phyloP scores from a whole-genome alignment of 2,329 filamentous ascomycete species.

The Xylariales sp. region DNA sequence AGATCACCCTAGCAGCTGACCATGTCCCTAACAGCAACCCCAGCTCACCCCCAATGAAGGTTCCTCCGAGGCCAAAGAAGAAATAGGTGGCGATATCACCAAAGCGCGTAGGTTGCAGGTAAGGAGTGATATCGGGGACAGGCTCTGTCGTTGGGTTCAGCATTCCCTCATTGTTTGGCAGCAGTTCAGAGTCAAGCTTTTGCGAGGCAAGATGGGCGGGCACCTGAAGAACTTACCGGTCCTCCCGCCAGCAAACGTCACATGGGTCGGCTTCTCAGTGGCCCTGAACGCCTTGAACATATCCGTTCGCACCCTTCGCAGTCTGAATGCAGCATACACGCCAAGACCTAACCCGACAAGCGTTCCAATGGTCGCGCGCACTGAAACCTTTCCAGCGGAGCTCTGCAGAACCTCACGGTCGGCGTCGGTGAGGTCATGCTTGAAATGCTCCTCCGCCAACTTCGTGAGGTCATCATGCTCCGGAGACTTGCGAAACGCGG shows the following conservation, averaged over 20 bases:
- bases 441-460: slow-evolving; percentile 53
- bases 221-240: slow-evolving; percentile 41
- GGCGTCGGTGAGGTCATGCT: slow-evolving; percentile 46
- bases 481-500: slow-evolving; percentile 28
- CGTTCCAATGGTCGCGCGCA: slow-evolving; percentile 54
- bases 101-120: slow-evolving; percentile 50
- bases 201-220: too few relatives aligned
- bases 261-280: slow-evolving; percentile 55
- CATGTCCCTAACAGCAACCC: slow-evolving; percentile 55
- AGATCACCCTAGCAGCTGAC: slow-evolving; percentile 48
- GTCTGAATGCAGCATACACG: slow-evolving; percentile 49
- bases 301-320: slow-evolving; percentile 49
- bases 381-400: slow-evolving; percentile 51
- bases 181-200: background rate
- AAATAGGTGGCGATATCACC: slow-evolving; percentile 60
- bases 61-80: slow-evolving; percentile 55
- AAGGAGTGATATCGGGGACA: slow-evolving; percentile 55
- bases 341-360: slow-evolving; percentile 56
- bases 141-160: slow-evolving; percentile 36
- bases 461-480: slow-evolving; percentile 43
- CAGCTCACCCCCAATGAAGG: slow-evolving; percentile 61
- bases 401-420: slow-evolving; percentile 54
- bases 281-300: slow-evolving; percentile 60
- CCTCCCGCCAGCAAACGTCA: slow-evolving; percentile 58
- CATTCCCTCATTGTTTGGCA: background rate